Conservation (phyloP, 2,329 filamentous ascomycete species). For the Botrytis elliptica region DNA sequence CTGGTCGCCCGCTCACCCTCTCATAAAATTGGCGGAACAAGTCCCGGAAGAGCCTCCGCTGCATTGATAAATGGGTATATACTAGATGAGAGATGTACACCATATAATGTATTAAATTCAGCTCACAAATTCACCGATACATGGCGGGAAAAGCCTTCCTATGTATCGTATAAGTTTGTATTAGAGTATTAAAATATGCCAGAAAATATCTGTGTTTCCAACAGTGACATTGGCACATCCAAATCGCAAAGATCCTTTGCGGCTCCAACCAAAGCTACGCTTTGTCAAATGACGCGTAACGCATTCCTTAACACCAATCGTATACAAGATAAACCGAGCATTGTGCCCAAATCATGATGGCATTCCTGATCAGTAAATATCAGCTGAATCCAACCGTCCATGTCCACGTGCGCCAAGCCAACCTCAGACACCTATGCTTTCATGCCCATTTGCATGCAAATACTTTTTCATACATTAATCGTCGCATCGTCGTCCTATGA, state of each 20-base stretch:
- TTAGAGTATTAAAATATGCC: neutral
- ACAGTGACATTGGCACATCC: neutral
- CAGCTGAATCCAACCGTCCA: neutral
- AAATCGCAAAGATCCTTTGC: neutral
- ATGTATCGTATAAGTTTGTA: neutral
- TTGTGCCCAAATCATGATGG: neutral
- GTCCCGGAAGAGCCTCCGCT: neutral
- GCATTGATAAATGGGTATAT: neutral
- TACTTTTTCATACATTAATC: neutral
- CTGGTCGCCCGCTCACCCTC: neutral
- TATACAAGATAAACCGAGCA: neutral
- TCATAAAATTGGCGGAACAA: neutral
- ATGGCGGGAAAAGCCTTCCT: neutral
- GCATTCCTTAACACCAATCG: neutral
- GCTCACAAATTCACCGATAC: neutral
- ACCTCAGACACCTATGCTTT: slow-evolving; percentile 2
- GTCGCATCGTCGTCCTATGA: neutral
- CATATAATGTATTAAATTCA: neutral
- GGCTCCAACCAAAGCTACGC: neutral
- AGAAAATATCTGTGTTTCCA: neutral
- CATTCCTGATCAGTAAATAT: neutral
- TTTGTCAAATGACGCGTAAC: neutral
- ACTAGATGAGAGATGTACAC: neutral
- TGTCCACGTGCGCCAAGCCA: neutral
- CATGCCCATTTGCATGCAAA: neutral